Evolutionary conservation across 345 rosid species (phyloP).

Genomic region (Eucalyptus sp.): DNA sequence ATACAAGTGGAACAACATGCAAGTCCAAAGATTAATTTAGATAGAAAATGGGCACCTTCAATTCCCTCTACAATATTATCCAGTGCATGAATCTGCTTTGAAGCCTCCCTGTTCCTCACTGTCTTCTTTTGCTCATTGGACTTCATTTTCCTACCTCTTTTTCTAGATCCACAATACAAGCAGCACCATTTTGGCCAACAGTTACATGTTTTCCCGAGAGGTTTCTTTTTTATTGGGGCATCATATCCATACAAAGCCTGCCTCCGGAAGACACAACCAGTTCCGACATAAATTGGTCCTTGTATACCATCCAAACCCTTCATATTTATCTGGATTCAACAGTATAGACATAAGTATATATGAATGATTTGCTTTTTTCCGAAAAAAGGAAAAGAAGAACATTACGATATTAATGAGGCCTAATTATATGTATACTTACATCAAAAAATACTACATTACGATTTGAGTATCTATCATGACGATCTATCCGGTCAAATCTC

Average conservation of each 20-base stretch:
- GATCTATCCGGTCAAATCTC: constrained; percentile 78
- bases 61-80: constrained; percentile 69
- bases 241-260: constrained; percentile 79
- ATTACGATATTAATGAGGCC: not conserved
- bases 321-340: constrained; percentile 66
- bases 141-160: constrained; percentile 35
- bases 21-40: not conserved
- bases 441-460: constrained; percentile 77
- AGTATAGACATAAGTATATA: not conserved
- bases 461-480: constrained; percentile 65
- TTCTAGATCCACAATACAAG: constrained; percentile 34
- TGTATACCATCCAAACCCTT: constrained; percentile 89
- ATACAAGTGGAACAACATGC: not conserved
- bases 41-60: constrained; percentile 12
- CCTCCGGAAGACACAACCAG: constrained; percentile 91
- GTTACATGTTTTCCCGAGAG: constrained; percentile 56
- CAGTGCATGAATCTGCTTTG: constrained; percentile 58
- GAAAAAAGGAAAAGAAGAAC: not conserved
- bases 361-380: not conserved
- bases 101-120: constrained; percentile 34
- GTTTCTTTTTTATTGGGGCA: constrained; percentile 70
- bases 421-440: constrained; percentile 19
- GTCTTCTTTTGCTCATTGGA: constrained; percentile 27
- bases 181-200: constrained; percentile 84
- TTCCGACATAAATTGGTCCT: constrained; percentile 93